Conservation (phyloP, 257 asterid genomes). For the Solanum chilense region DNA sequence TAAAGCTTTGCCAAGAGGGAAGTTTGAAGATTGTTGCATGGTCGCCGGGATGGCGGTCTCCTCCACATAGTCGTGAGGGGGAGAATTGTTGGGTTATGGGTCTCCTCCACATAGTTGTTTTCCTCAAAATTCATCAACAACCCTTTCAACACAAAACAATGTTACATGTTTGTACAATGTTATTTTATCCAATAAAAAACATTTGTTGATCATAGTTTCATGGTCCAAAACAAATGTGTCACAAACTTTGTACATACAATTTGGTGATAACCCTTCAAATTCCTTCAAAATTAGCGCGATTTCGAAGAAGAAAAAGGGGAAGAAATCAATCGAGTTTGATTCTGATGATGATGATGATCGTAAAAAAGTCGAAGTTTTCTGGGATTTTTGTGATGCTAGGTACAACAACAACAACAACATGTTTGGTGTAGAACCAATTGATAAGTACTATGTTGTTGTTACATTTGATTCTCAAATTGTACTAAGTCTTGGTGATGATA, state of each 20-base stretch:
- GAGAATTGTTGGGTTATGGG: too few relatives aligned
- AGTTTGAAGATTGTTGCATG: too few relatives aligned
- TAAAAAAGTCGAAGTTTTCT: constrained; percentile 30
- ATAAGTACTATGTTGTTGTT: constrained; percentile 40
- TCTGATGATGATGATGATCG: neutral
- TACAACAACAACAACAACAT: constrained; percentile 24
- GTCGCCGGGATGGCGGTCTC: too few relatives aligned
- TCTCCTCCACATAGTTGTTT: too few relatives aligned
- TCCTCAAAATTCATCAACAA: constrained; percentile 14
- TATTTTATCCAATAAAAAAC: constrained; percentile 30
- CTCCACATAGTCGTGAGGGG: too few relatives aligned
- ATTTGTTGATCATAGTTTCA: constrained; percentile 33
- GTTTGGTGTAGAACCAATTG: constrained; percentile 67
- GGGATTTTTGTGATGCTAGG: constrained; percentile 74
- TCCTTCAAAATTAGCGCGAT: constrained; percentile 45
- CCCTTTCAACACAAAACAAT: constrained; percentile 47
- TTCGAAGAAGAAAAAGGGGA: constrained; percentile 53
- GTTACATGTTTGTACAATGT: constrained; percentile 47
- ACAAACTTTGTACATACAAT: constrained; percentile 35
- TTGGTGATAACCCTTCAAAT: constrained; percentile 32
- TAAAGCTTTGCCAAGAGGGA: too few relatives aligned
- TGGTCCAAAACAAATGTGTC: constrained; percentile 42
- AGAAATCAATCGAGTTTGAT: constrained; percentile 25
- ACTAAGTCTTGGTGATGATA: constrained; percentile 42
- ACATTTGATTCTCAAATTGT: constrained; percentile 47